phyloP scores from a whole-genome alignment of 164 flowering plant species.

The Berberis vulgaris region DNA sequence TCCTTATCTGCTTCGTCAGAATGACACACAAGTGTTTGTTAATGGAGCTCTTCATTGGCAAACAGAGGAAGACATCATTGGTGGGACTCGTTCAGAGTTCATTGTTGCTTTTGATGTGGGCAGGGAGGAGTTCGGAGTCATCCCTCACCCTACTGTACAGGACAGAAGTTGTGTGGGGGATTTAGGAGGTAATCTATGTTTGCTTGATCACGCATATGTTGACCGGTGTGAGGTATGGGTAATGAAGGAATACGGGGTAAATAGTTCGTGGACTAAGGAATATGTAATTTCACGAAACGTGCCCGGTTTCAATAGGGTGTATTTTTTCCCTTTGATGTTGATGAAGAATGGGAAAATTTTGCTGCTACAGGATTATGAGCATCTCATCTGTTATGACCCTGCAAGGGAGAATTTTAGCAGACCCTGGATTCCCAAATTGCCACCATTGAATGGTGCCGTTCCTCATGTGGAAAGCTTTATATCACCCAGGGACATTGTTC shows the following conservation, averaged over 20 bases:
- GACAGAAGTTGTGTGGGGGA: background rate
- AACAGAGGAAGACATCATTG: background rate
- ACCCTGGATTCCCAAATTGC: no score
- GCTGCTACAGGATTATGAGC: no score
- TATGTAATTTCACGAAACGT: background rate
- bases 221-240: background rate
- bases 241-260: background rate
- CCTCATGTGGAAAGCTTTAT: no score
- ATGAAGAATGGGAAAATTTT: no score
- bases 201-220: background rate
- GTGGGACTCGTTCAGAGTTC: background rate
- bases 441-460: no score
- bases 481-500: no score
- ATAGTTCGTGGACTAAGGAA: background rate
- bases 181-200: background rate
- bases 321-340: no score
- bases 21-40: background rate
- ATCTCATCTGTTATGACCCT: no score
- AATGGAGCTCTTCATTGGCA: slow-evolving; percentile 1
- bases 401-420: no score
- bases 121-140: background rate
- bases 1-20: background rate
- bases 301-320: no score
- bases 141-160: background rate
- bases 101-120: background rate